These are phyloP conservation scores for Onygena corvina DNA, from an alignment of 2,329 filamentous ascomycete species.

Conservation along the genomic window DNA sequence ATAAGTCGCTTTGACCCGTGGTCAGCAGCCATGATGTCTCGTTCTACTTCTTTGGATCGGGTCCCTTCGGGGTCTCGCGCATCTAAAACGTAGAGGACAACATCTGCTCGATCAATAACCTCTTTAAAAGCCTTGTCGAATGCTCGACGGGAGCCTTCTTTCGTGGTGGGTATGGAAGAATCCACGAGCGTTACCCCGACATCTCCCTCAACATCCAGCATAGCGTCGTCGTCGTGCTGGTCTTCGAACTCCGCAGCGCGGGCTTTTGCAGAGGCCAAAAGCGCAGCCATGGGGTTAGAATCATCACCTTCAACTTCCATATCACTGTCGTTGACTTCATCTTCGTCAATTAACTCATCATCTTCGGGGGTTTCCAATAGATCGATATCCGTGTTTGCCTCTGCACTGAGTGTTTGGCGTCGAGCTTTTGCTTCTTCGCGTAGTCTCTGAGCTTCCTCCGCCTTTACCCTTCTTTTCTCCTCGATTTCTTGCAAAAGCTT, in stretches of 20 bases:
- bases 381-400: constrained; percentile 22
- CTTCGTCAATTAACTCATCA: constrained; percentile 30
- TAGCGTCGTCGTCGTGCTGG: constrained; percentile 45
- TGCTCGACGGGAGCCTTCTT: constrained; percentile 63
- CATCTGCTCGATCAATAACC: constrained; percentile 77
- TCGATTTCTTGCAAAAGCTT: constrained; percentile 90
- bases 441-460: constrained; percentile 60
- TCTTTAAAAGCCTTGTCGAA: constrained; percentile 96
- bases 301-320: constrained; percentile 53
- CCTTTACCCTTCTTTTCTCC: constrained; percentile 67
- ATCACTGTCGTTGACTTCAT: constrained; percentile 39
- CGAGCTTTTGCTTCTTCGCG: constrained; percentile 50
- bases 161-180: constrained; percentile 28
- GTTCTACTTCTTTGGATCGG: constrained; percentile 79
- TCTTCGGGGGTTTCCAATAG: constrained; percentile 24
- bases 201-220: constrained; percentile 39
- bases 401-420: constrained; percentile 31
- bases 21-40: constrained; percentile 79
- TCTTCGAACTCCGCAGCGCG: constrained; percentile 65
- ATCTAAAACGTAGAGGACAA: constrained; percentile 85
- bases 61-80: constrained; percentile 85
- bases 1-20: constrained; percentile 76
- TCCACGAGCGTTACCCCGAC: constrained; percentile 41
- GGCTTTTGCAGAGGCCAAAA: constrained; percentile 69
- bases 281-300: constrained; percentile 82